Evolutionary conservation across 2,329 filamentous ascomycete genomes (phyloP).

Genomic region (Phoma sp.): DNA sequence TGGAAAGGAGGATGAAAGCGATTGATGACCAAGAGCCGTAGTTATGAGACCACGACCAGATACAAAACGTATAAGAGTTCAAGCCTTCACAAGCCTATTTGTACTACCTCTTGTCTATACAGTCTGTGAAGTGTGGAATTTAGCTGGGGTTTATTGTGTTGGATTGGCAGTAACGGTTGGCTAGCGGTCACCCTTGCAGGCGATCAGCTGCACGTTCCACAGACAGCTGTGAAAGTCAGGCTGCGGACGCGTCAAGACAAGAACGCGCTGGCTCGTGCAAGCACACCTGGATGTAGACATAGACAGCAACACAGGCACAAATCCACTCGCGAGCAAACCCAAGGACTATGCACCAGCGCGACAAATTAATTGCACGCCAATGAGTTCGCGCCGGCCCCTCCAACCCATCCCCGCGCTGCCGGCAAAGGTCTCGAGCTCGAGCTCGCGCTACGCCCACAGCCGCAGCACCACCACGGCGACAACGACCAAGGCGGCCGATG

Average conservation of each 20-base stretch:
- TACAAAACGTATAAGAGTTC: background rate
- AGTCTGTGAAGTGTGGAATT: too few species aligned
- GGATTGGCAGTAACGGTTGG: too few species aligned
- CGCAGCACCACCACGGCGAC: constrained; percentile 17
- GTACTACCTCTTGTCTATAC: too few species aligned
- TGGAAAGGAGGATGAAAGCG: constrained; percentile 40
- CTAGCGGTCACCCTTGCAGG: constrained; percentile 16
- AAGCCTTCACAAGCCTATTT: too few species aligned
- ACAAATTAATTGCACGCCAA: constrained; percentile 21
- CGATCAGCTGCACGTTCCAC: constrained; percentile 28
- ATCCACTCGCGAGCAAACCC: background rate
- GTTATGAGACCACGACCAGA: constrained; percentile 11
- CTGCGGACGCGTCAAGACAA: constrained; percentile 31
- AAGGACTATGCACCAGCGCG: constrained; percentile 24
- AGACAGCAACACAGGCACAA: too few species aligned
- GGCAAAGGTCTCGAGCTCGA: constrained; percentile 28
- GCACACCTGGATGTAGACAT: constrained; percentile 1
- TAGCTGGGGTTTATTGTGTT: too few species aligned
- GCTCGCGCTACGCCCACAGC: constrained; percentile 33
- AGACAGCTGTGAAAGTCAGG: constrained; percentile 20
- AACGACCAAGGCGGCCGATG: constrained; percentile 24
- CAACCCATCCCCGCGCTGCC: constrained; percentile 41
- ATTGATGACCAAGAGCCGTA: constrained; percentile 45
- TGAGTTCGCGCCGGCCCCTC: constrained; percentile 45
- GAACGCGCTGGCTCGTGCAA: constrained; percentile 18